Evolutionary conservation across 2,329 filamentous ascomycete species (phyloP).

Genomic region (Claviceps pusilla): DNA sequence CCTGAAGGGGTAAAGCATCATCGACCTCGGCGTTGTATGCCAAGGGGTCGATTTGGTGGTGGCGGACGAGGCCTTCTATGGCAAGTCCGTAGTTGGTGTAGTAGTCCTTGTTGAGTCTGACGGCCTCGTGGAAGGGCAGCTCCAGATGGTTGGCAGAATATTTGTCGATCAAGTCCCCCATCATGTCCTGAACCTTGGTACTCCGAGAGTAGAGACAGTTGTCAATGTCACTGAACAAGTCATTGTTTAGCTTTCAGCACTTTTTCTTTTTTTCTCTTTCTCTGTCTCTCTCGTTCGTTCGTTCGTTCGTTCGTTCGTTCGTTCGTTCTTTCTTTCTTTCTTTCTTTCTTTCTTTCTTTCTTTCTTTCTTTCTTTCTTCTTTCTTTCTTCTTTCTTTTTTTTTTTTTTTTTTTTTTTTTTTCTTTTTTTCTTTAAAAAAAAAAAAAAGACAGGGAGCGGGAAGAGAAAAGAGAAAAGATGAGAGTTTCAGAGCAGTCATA

Average conservation of each 20-base stretch:
- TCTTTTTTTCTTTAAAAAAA: too few relatives aligned
- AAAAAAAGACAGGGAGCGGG: too few relatives aligned
- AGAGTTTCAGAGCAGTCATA: not conserved
- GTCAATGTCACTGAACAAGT: constrained; percentile 71
- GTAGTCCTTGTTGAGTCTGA: constrained; percentile 74
- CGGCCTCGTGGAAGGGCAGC: constrained; percentile 63
- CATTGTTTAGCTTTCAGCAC: not conserved
- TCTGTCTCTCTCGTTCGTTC: not conserved
- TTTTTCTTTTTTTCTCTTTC: not conserved
- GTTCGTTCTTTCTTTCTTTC: too few relatives aligned
- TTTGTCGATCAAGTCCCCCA: constrained; percentile 65
- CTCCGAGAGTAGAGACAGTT: constrained; percentile 91
- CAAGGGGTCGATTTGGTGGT: constrained; percentile 88
- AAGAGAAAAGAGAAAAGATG: not conserved
- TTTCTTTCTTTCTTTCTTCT: too few relatives aligned
- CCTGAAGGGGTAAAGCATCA: constrained; percentile 78
- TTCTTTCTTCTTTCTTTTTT: too few relatives aligned
- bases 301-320: too few relatives aligned
- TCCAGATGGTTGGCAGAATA: constrained; percentile 56
- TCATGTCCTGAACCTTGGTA: constrained; percentile 76
- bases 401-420: too few relatives aligned
- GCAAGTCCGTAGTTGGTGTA: constrained; percentile 95
- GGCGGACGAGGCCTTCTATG: constrained; percentile 82
- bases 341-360: too few relatives aligned
- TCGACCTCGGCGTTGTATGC: constrained; percentile 93